Conservation (phyloP, 2,329 filamentous ascomycete genomes). For the Colletotrichum neosansevieriae region DNA sequence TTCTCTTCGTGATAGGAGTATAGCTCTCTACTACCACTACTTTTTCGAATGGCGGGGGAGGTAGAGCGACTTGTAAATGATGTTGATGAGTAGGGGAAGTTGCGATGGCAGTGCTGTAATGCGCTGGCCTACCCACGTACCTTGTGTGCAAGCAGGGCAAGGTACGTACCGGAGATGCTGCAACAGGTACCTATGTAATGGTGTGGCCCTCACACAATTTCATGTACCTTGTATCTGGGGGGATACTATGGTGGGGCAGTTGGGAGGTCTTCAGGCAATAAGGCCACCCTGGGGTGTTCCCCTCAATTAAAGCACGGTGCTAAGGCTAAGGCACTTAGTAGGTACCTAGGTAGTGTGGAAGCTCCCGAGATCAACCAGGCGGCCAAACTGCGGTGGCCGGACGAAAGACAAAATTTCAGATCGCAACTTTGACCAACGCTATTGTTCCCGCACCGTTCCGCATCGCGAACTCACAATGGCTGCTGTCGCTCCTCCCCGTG, state of each 20-base stretch:
- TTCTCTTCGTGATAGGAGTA: conserved; percentile 77
- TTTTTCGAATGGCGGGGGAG: conserved; percentile 8
- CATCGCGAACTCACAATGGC: conserved; percentile 45
- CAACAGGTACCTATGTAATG: conserved; percentile 22
- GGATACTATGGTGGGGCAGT: conserved; percentile 36
- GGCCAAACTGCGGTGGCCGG: conserved; percentile 30
- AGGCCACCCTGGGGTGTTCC: conserved; percentile 34
- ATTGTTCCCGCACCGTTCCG: background rate
- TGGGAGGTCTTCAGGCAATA: conserved; percentile 26
- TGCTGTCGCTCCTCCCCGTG: conserved; percentile 53
- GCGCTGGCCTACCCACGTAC: background rate
- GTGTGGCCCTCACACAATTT: conserved; percentile 17
- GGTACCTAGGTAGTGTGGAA: conserved; percentile 8
- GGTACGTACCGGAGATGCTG: background rate
- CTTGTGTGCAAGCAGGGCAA: background rate
- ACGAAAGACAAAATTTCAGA: conserved; percentile 27
- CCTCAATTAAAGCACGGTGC: conserved; percentile 9
- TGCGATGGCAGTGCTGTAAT: conserved; percentile 30
- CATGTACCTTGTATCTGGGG: background rate
- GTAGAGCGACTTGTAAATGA: background rate
- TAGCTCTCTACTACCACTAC: conserved; percentile 94
- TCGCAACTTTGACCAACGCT: background rate
- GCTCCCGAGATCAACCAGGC: conserved; percentile 18
- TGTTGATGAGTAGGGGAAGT: conserved; percentile 19
- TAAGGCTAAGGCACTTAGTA: no score